Evolutionary conservation across 2,329 filamentous ascomycete species (phyloP), one percentile per base, ranked within the genome.

Genomic region (Clonostachys chloroleuca): DNA sequence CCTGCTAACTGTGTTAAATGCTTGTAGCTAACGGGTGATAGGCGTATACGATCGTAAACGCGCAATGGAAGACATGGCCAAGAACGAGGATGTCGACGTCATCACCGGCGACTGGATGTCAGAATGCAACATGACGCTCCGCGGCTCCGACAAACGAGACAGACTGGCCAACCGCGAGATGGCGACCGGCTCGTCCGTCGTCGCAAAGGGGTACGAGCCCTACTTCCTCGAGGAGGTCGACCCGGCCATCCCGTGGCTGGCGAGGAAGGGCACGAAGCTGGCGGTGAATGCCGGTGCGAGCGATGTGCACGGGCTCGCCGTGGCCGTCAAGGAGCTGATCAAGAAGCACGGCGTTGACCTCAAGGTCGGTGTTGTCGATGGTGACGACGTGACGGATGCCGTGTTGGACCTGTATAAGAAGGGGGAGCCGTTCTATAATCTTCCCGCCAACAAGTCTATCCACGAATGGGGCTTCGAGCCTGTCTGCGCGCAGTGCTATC

Each of bases 191-290:
- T 54, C 53, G 56, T 46, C 52, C 1, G 47, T 53, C 1, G 54
- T 57, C 9, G 52, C 56, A n/a, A 58, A 59, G 48, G 54, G 33
- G 67, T 74, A 43, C 74, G 73, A 74, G 69, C 75, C 47, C 57
- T 52, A 61, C 52, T 55, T 67, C 54, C 53, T 59, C 54, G 59
- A 61, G 49, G 52, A 57, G 49, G 44, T 61, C 51, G 50, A 55
- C 45, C 64, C 63, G 2, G 62, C 64, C 6, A 54, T 67, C 9
- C 52, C 54, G 1, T 52, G 59, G 47, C 51, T 67, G 3, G 56
- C 55, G 12, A 50, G 53, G 40, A 58, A 57, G 34, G 56, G 59
- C 5, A 61, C 63, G 48, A 67, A 64, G 52, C 46, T 68, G 2
- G 64, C 60, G 5, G 62, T 67, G 36, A 69, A 68, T 39, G 65